Evolutionary conservation across 768 basidiomycete species (phyloP), one percentile per base, ranked within the genome.

Genomic region (Tricholoma flavovirens): DNA sequence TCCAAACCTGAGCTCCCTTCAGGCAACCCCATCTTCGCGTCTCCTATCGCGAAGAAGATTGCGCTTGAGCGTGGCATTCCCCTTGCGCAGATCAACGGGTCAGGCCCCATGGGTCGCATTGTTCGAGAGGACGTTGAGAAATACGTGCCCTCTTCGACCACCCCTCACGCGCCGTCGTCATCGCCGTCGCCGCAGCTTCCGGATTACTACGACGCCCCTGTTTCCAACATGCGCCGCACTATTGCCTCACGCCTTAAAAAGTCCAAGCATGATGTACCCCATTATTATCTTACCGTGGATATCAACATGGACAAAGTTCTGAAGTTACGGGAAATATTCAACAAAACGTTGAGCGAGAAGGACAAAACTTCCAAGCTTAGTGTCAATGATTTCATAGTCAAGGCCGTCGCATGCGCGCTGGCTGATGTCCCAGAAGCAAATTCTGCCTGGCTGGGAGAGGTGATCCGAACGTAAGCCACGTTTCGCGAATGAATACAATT

Each of bases 321-420:
- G 68, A 98, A 97, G 75, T 81, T 99, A 60, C 82, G 97, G 49
- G 86, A 96, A 73, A 87, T 98, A 60, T 98, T 99, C 78, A 99
- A 99, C 82, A 86, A 86, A 72, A 80, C 88, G 15, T 72, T 93
- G 36, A 80, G 81, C 22, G 90, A 91, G 66, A 89, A 90, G 73
- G 92, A 94, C 70, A 96, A 95, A 76, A 73, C 79, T 43, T 85
- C 89, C 30, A 99, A 98, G 77, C 82, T 99, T 52, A 95, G 92
- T 62, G 92, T 99, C 57, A 98, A 98, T 71, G 97, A 99, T 74
- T 99, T 99, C 69, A 83, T 99, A 65, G 85, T 98, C 67, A 99
- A 99, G 75, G 97, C 93, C 4, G 84, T 89, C 30, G 84, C 89
- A 8, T 88, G 93, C 64, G 95, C 97, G 1, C 80, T 98, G 50